These are phyloP conservation scores for Neurospora hispaniola DNA, from an alignment of 495 filamentous ascomycete species.

Conservation along the genomic window DNA sequence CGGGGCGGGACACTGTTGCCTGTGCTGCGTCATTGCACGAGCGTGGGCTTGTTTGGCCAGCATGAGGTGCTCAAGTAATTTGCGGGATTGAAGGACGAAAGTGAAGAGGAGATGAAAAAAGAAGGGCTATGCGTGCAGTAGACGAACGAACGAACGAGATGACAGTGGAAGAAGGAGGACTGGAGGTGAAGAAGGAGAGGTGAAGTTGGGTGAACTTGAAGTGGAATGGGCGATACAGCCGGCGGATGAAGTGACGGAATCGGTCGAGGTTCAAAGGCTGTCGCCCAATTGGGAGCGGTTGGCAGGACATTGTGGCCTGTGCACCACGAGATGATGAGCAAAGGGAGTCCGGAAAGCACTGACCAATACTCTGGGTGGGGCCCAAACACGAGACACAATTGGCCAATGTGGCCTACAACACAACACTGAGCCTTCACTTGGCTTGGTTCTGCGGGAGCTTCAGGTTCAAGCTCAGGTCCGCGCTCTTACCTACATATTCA, in stretches of 20 bases:
- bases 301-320: not conserved
- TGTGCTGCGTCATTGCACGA: not conserved
- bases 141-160: not conserved
- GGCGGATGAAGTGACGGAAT: not conserved
- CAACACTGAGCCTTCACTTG: not conserved
- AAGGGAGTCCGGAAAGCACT: not conserved
- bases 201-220: not conserved
- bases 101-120: not conserved
- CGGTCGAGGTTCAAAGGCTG: not conserved
- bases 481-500: not conserved
- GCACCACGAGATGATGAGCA: not conserved
- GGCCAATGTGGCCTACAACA: not conserved
- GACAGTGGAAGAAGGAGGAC: not conserved
- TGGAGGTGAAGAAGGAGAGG: not conserved
- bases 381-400: not conserved
- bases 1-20: not conserved
- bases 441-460: not conserved
- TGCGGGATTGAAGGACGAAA: not conserved
- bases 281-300: not conserved
- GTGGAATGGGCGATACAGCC: not conserved
- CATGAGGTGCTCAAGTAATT: not conserved
- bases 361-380: not conserved
- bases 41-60: not conserved
- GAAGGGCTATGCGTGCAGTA: not conserved
- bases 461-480: not conserved